Conservation (phyloP, 1,139 yeast species). For the Pichia inconspicua region DNA sequence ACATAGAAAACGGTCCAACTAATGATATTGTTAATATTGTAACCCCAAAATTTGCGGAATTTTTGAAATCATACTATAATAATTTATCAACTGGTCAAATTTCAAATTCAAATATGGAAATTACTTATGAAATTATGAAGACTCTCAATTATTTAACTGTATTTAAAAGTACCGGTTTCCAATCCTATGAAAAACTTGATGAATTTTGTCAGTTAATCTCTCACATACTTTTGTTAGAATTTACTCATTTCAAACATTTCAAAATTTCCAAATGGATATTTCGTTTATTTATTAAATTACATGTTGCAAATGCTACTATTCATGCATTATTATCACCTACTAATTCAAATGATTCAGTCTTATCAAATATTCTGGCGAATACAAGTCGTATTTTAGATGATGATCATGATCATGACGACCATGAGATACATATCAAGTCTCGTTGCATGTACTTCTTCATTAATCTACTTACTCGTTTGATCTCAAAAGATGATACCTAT, state of each 20-base stretch:
- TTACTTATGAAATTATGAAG: constrained; percentile 7
- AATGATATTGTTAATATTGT: constrained; percentile 8
- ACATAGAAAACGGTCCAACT: constrained; percentile 4
- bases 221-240: constrained; percentile 1
- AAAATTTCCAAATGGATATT: constrained; percentile 10
- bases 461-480: constrained; percentile 2
- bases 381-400: background rate
- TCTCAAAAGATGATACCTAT: constrained; percentile 33
- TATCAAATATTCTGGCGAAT: constrained; percentile 2
- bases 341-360: background rate
- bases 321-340: background rate
- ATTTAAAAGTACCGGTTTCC: background rate
- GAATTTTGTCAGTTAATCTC: background rate
- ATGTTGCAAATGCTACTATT: background rate
- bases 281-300: constrained; percentile 10
- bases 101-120: background rate
- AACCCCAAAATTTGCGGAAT: constrained; percentile 7
- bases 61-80: constrained; percentile 4
- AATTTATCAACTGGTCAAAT: background rate
- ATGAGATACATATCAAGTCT: constrained; percentile 1
- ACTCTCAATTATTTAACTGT: constrained; percentile 3
- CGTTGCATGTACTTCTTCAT: constrained; percentile 6
- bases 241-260: background rate
- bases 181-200: background rate
- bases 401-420: constrained; percentile 1